Evolutionary conservation across 1,284 basidiomycete species (phyloP).

Genomic region (Cystobasidiaceae sp.): DNA sequence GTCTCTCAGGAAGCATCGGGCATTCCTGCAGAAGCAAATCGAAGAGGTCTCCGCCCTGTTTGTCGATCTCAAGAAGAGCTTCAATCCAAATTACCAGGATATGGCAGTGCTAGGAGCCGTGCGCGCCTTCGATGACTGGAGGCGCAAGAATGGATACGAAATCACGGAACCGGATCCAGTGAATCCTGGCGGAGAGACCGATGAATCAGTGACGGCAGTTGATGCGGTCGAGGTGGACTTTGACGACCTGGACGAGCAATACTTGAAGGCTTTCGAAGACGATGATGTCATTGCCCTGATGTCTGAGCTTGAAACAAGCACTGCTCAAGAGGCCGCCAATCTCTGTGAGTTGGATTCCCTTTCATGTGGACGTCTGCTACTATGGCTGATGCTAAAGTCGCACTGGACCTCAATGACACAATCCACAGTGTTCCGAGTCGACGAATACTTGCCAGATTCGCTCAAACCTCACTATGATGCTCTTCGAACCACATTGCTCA

Average conservation of each 20-base stretch:
- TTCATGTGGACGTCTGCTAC: too few species aligned
- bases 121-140: constrained; percentile 79
- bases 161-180: constrained; percentile 40
- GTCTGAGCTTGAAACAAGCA: constrained; percentile 12
- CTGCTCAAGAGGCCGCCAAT: constrained; percentile 7
- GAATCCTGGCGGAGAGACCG: constrained; percentile 50
- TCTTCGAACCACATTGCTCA: constrained; percentile 60
- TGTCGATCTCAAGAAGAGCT: constrained; percentile 64
- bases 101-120: constrained; percentile 98
- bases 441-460: constrained; percentile 80
- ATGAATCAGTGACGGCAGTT: constrained; percentile 55
- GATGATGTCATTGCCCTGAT: constrained; percentile 59
- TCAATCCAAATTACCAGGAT: constrained; percentile 98
- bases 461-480: constrained; percentile 69
- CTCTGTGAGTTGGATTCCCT: not conserved
- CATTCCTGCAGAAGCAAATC: constrained; percentile 67
- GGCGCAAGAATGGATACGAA: constrained; percentile 47
- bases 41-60: constrained; percentile 78
- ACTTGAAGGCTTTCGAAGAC: constrained; percentile 62
- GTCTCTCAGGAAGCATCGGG: constrained; percentile 65
- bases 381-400: not conserved
- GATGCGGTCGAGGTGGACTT: constrained; percentile 37
- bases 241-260: constrained; percentile 50
- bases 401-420: not conserved
- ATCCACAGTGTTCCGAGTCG: constrained; percentile 68